Evolutionary conservation across 129 eudicot genomes (phyloP), one percentile per base, ranked within the genome.

Genomic region (Apium graveolens): DNA sequence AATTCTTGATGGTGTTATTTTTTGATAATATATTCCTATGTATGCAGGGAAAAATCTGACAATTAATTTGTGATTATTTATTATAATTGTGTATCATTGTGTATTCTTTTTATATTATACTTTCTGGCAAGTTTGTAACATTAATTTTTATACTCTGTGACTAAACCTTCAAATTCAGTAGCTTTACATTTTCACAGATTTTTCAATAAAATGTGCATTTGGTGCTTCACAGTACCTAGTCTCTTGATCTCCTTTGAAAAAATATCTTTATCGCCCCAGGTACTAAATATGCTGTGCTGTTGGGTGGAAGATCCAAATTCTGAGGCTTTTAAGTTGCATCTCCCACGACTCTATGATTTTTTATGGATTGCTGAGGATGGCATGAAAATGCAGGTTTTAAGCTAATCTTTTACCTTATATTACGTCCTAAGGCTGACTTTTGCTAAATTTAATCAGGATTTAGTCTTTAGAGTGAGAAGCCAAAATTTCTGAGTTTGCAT

Each of bases 341-440:
- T 96, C 78, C 93, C 99, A 44, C 88, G 99, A 78, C 78, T 96
- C 38, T 60, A 77, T 79, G 99, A 96, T 87, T 96, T 80, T 83
- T 77, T 95, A 60, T 95, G 99, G 99, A 26, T 95, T 87, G 99
- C 99, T 77, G 99, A 95, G 86, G 99, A 96, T 81, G 99, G 99
- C 84, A 96, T 96, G 99, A 96, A 96, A 82, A 96, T 96, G 99
- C 97, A 95, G 99, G 99, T 88, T 9, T 75, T 7, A 18, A 72
- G 43, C 72, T 81, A 69, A 53, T 43, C 69, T 78, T 35, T 48
- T 73, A 11, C 72, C 31, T 69, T 45, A 57, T 71, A 37, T 20
- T 74, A 20, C 32, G 48, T 83, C 70, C 74, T 21, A 16, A 27
- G 63, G 18, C 44, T 45, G 68, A 38, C 73, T 26, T 38, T 37